These are phyloP conservation scores for Lachnellula hyalina DNA, from an alignment of 2,329 filamentous ascomycete genomes.

Conservation along the genomic window DNA sequence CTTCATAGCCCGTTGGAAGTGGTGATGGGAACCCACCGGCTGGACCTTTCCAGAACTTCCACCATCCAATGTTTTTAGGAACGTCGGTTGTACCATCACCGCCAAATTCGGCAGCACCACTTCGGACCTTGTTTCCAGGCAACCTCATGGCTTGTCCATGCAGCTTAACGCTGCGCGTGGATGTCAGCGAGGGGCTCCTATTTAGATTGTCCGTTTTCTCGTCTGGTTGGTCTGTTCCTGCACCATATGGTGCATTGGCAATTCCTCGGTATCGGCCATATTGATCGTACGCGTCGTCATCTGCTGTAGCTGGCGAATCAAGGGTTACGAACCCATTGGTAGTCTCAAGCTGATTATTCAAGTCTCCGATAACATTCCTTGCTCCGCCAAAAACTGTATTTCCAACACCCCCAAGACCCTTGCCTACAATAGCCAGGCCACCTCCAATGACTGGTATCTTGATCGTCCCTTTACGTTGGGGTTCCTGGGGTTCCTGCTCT, in stretches of 20 bases:
- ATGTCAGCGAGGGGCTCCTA: constrained; percentile 10
- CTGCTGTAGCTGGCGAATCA: constrained; percentile 14
- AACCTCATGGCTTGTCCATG: constrained; percentile 11
- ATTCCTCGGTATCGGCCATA: constrained; percentile 26
- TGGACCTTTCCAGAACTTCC: constrained; percentile 61
- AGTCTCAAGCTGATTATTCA: constrained; percentile 48
- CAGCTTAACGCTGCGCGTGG: constrained; percentile 4
- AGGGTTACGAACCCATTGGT: constrained; percentile 39
- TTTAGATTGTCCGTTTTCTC: constrained; percentile 10
- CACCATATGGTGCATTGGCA: constrained; percentile 13
- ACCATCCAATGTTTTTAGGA: constrained; percentile 38
- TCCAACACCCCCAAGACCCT: constrained; percentile 23
- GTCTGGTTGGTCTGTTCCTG: constrained; percentile 15
- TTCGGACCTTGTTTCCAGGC: constrained; percentile 24
- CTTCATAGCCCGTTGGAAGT: constrained; percentile 51
- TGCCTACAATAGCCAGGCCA: constrained; percentile 21
- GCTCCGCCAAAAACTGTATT: constrained; percentile 40
- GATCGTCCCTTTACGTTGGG: constrained; percentile 16
- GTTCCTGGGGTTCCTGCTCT: constrained; percentile 8
- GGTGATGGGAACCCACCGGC: constrained; percentile 56
- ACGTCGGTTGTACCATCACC: constrained; percentile 17
- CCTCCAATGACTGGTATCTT: constrained; percentile 22
- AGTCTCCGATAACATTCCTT: constrained; percentile 43
- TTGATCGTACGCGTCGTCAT: constrained; percentile 26
- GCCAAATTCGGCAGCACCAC: constrained; percentile 14